Percentiles rank a stretch among this genome's conserved stretches.
These are phyloP conservation scores for Saprolegnia parasitica DNA, from an alignment of 352 stramenopile species.

Conservation along the genomic window DNA sequence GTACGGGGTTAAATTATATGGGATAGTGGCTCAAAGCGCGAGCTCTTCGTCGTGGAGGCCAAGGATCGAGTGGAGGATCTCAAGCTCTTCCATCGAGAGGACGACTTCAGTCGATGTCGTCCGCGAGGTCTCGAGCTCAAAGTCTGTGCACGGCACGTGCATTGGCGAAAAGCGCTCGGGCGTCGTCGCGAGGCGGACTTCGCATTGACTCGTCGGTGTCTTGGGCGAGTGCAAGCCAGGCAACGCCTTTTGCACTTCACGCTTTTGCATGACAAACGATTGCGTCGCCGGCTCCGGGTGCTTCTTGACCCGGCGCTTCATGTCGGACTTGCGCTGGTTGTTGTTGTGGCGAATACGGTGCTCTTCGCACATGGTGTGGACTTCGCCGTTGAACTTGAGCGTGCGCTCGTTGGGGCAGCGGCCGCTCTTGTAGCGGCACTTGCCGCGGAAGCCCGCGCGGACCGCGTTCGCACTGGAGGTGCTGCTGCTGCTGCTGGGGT, in stretches of 20 bases:
- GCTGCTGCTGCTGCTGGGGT: background rate
- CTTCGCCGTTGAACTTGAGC: constrained; percentile 29
- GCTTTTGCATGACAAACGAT: background rate
- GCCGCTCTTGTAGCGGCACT: constrained; percentile 26
- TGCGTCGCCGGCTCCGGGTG: constrained; percentile 4
- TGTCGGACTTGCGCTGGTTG: constrained; percentile 25
- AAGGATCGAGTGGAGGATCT: constrained; percentile 23
- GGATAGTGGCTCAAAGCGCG: background rate
- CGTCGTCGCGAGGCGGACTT: background rate
- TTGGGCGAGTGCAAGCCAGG: background rate
- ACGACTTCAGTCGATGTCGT: background rate
- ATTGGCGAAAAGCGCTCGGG: background rate
- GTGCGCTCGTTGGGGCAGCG: constrained; percentile 29
- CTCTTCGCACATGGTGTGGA: constrained; percentile 30
- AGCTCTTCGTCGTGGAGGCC: constrained; percentile 12
- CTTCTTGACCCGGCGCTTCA: constrained; percentile 30
- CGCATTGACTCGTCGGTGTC: background rate
- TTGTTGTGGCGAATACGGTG: constrained; percentile 30
- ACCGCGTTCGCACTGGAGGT: background rate
- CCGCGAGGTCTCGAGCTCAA: constrained; percentile 1
- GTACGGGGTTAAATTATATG: constrained; percentile 11
- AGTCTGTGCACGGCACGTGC: background rate
- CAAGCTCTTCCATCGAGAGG: constrained; percentile 5
- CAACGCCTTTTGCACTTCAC: constrained; percentile 1
- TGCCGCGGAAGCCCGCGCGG: constrained; percentile 13